Percentiles rank a stretch among this genome's conserved stretches.
These are phyloP conservation scores for Purpureocillium takamizusanense DNA, from an alignment of 2,329 filamentous ascomycete species.

Conservation along the genomic window DNA sequence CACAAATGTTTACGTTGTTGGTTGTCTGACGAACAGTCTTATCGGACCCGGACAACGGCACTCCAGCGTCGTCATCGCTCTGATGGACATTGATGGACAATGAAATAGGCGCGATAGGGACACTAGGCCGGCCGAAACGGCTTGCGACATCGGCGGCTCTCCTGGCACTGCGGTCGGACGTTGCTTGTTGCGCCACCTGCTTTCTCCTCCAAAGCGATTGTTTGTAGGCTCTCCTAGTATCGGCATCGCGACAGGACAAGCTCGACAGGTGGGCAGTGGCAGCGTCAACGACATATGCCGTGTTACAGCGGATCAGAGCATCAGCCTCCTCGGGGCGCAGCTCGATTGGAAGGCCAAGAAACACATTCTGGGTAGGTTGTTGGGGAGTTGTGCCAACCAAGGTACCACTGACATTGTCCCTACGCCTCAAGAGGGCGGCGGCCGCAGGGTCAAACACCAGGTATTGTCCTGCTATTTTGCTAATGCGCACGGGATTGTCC, in stretches of 20 bases:
- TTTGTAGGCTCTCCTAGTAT: slow-evolving; percentile 55
- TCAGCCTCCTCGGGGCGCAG: slow-evolving; percentile 85
- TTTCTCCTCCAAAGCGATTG: slow-evolving; percentile 41
- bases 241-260: slow-evolving; percentile 47
- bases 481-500: slow-evolving; percentile 60
- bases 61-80: too few species aligned
- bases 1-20: not conserved
- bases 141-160: slow-evolving; percentile 20
- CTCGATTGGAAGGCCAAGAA: slow-evolving; percentile 80
- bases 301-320: slow-evolving; percentile 66
- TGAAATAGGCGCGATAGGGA: not conserved
- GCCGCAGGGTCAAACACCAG: slow-evolving; percentile 82
- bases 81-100: not conserved
- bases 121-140: slow-evolving; percentile 6
- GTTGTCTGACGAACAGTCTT: not conserved
- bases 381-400: slow-evolving; percentile 84
- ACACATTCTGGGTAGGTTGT: slow-evolving; percentile 89
- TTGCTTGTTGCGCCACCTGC: slow-evolving; percentile 27
- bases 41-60: not conserved
- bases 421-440: slow-evolving; percentile 67
- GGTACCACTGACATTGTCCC: slow-evolving; percentile 77
- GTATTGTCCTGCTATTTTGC: slow-evolving; percentile 70
- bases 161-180: slow-evolving; percentile 29
- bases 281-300: slow-evolving; percentile 77
- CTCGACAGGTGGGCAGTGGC: slow-evolving; percentile 56